phyloP scores from a whole-genome alignment of 2,329 filamentous ascomycete species.

The Exophiala calicioides region DNA sequence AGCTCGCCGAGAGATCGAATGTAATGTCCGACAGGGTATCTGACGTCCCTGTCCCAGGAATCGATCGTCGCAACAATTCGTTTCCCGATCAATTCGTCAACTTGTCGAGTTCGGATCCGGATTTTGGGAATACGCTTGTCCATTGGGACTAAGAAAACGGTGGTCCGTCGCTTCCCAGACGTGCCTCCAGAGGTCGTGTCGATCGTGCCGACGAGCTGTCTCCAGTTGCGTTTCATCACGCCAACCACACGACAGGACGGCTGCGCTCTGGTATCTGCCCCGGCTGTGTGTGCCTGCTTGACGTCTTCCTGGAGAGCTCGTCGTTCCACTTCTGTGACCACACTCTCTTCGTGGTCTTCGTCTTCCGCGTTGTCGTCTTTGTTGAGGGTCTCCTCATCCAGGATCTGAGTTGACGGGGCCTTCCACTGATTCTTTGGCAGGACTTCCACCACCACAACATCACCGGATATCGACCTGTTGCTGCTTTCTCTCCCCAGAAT shows the following conservation, averaged over 20 bases:
- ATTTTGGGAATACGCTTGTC: conserved; percentile 98
- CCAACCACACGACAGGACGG: conserved; percentile 92
- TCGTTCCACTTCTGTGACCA: conserved; percentile 87
- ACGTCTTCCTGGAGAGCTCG: conserved; percentile 89
- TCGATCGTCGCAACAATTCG: conserved; percentile 91
- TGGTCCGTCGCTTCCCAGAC: conserved; percentile 81
- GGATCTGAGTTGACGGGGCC: conserved; percentile 88
- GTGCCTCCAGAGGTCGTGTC: conserved; percentile 73
- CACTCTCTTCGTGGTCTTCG: conserved; percentile 69
- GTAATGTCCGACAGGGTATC: conserved; percentile 91
- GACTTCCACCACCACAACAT: conserved; percentile 89
- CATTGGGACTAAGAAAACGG: conserved; percentile 94
- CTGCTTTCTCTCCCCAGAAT: conserved; percentile 93
- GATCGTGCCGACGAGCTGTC: conserved; percentile 95
- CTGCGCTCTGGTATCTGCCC: conserved; percentile 74
- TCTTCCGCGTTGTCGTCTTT: conserved; percentile 91
- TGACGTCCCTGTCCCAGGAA: conserved; percentile 88
- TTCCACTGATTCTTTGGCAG: conserved; percentile 97
- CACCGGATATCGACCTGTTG: conserved; percentile 88
- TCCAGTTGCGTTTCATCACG: conserved; percentile 92
- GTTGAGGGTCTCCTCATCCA: conserved; percentile 89
- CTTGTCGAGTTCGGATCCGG: conserved; percentile 85
- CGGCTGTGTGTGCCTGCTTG: conserved; percentile 76
- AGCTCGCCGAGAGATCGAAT: conserved; percentile 89
- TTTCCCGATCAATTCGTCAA: conserved; percentile 84